These are phyloP conservation scores for Royoungia palumana DNA, from an alignment of 768 basidiomycete genomes.

Conservation along the genomic window DNA sequence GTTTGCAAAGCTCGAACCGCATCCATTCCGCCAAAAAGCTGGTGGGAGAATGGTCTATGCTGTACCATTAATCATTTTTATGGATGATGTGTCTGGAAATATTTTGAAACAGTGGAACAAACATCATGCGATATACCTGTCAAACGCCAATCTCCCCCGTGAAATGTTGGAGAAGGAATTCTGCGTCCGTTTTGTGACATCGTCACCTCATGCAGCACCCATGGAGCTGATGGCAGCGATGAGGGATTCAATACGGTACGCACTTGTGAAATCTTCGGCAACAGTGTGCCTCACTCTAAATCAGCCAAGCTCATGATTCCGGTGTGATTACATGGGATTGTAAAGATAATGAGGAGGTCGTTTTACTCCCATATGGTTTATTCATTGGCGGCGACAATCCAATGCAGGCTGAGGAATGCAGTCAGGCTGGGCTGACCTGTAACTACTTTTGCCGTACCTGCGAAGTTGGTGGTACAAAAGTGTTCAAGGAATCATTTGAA, in stretches of 20 bases:
- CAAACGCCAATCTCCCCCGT: slow-evolving; percentile 28
- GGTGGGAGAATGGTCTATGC: slow-evolving; percentile 15
- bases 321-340: slow-evolving; percentile 24
- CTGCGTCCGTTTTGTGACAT: slow-evolving; percentile 27
- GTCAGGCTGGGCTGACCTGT: slow-evolving; percentile 26
- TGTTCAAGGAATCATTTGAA: slow-evolving; percentile 19
- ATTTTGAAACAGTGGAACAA: slow-evolving; percentile 36
- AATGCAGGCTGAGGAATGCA: slow-evolving; percentile 33
- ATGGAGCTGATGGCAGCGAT: slow-evolving; percentile 31
- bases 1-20: slow-evolving; percentile 13
- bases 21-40: slow-evolving; percentile 13
- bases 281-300: too few relatives aligned
- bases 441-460: slow-evolving; percentile 34
- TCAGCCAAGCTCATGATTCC: neutral
- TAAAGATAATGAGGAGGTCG: slow-evolving; percentile 14
- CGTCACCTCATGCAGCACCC: slow-evolving; percentile 33
- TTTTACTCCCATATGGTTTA: slow-evolving; percentile 20
- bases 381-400: slow-evolving; percentile 32
- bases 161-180: slow-evolving; percentile 31
- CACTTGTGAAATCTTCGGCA: too few relatives aligned
- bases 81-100: slow-evolving; percentile 36
- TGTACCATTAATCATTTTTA: slow-evolving; percentile 26
- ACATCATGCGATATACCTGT: slow-evolving; percentile 31
- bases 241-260: slow-evolving; percentile 18
- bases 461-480: slow-evolving; percentile 25